These are phyloP conservation scores for Cryptococcus sp. DNA, from an alignment of 1,284 basidiomycete species.

Conservation along the genomic window DNA sequence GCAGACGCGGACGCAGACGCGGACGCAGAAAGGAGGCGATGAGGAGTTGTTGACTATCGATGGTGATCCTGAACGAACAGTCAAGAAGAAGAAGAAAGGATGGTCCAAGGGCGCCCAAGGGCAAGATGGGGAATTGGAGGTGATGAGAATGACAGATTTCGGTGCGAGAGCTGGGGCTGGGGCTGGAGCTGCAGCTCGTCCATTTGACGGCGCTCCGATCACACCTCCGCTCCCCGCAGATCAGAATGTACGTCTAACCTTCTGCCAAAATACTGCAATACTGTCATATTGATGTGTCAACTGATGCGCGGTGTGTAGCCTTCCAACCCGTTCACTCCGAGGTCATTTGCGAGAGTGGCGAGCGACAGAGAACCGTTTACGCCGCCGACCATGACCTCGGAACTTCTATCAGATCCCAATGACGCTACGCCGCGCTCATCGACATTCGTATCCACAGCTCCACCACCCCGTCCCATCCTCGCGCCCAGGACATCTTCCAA, in stretches of 20 bases:
- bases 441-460: background rate
- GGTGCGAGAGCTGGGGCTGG: conserved; percentile 2
- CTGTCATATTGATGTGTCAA: too few species aligned
- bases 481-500: background rate
- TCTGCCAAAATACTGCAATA: too few species aligned
- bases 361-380: conserved; percentile 21
- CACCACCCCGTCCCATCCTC: conserved; percentile 3
- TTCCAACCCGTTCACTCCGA: background rate
- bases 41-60: conserved; percentile 34
- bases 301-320: too few species aligned
- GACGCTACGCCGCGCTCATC: conserved; percentile 3
- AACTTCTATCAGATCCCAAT: conserved; percentile 2
- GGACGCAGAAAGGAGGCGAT: background rate
- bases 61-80: conserved; percentile 28
- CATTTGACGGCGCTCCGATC: too few species aligned
- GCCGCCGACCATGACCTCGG: conserved; percentile 3
- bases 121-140: conserved; percentile 19
- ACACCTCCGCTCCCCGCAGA: too few species aligned
- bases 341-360: conserved; percentile 33
- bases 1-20: too few species aligned
- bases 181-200: too few species aligned
- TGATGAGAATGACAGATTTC: conserved; percentile 38
- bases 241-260: too few species aligned
- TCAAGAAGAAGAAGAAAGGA: conserved; percentile 31
- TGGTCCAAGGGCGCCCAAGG: conserved; percentile 4